Conservation (phyloP, 352 stramenopile species). For the Blastocystis sp. region DNA sequence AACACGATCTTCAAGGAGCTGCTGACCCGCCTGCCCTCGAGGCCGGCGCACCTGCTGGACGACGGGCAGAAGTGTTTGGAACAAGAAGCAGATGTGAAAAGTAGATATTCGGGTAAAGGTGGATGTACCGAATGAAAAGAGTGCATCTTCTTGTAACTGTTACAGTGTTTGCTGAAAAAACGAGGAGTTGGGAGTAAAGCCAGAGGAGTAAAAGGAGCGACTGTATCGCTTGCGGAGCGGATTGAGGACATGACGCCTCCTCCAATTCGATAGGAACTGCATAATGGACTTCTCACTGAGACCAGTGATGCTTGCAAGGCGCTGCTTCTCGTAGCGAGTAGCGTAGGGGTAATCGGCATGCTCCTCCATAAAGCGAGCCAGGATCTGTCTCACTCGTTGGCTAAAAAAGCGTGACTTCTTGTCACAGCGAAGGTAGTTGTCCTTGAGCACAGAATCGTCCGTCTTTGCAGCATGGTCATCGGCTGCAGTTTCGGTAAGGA, state of each 20-base stretch:
- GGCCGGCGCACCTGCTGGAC: not conserved
- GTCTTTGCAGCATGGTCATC: no score
- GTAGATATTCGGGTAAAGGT: conserved; percentile 65
- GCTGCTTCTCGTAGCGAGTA: conserved; percentile 18
- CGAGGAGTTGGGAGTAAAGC: not conserved
- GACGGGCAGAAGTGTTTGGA: conserved; percentile 37
- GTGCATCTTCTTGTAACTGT: not conserved
- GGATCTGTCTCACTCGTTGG: not conserved
- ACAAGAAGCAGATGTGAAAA: not conserved
- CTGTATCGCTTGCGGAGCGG: not conserved
- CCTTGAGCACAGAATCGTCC: no score
- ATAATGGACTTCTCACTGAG: conserved; percentile 41
- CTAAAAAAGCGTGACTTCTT: not conserved
- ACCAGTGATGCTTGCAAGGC: not conserved
- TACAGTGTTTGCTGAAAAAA: conserved; percentile 20
- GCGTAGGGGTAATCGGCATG: conserved; percentile 55
- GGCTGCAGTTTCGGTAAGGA: no score
- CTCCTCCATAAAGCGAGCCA: conserved; percentile 14
- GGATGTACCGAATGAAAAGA: not conserved
- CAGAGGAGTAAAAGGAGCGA: conserved; percentile 21
- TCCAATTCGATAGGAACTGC: conserved; percentile 34
- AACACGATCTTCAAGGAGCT: conserved; percentile 98
- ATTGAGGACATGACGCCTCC: not conserved
- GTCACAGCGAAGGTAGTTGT: no score
- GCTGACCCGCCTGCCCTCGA: conserved; percentile 88